Percentiles rank a stretch among this genome's conserved stretches.
These are phyloP conservation scores for Triglochin maritima DNA, from an alignment of 106 monocot genomes.

Conservation along the genomic window DNA sequence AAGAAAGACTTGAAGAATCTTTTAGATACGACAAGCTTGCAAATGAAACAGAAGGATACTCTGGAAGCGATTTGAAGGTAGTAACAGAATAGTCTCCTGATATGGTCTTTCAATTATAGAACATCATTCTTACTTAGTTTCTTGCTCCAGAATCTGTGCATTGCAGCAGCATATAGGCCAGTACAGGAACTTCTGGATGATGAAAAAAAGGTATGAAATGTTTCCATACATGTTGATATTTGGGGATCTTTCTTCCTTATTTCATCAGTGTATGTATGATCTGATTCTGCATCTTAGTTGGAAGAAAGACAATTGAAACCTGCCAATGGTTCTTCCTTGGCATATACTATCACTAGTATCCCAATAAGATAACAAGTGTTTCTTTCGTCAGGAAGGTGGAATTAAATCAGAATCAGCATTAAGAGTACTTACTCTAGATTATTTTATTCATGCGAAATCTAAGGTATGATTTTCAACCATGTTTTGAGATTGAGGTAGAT, in stretches of 20 bases:
- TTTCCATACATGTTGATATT: background rate
- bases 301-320: no score
- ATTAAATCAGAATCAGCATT: conserved; percentile 20
- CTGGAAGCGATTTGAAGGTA: conserved; percentile 98
- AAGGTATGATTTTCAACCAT: conserved; percentile 41
- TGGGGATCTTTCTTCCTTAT: background rate
- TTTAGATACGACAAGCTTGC: conserved; percentile 78
- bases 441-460: conserved; percentile 77
- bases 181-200: conserved; percentile 92
- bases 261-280: no score
- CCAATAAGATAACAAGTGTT: background rate
- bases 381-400: conserved; percentile 29
- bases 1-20: conserved; percentile 54
- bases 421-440: conserved; percentile 63
- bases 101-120: background rate
- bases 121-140: conserved; percentile 7
- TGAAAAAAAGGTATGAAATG: conserved; percentile 56
- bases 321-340: background rate
- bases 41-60: conserved; percentile 94
- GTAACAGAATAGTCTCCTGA: background rate
- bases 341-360: background rate
- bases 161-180: conserved; percentile 95
- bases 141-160: conserved; percentile 70
- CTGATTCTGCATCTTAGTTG: no score
- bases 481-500: background rate